Base-by-base conservation (phyloP, 2,329 filamentous ascomycete genomes). In the Stenocarpella maydis region DNA sequence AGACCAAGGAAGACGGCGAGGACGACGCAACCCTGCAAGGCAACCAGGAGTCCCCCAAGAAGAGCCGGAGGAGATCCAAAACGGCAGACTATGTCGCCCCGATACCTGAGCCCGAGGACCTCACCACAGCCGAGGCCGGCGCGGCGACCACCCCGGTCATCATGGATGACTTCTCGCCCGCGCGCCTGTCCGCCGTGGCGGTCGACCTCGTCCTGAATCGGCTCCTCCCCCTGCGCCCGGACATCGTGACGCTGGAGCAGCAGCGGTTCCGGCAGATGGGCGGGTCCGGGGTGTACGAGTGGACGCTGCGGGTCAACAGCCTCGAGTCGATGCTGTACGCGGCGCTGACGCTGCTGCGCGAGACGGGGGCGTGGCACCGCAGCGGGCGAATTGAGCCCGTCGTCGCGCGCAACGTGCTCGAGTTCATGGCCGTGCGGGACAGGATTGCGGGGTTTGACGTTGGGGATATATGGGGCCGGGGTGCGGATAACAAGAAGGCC, bases 271-370 rank as follows among this genome's bases (percentile, higher is more conserved):
- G 93, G 3, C 90, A 88, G 2, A 86, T 84, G n/a, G 87, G 91
- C 10, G 85, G 82, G 0, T 81, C 87, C 0, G 86, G 89, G 0
- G 89, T 97, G 1, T 87, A 90, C 70, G 92, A 97, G 79, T 97
- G 93, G 93, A 95, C 93, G 3, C 77, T 96, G 49, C 85, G 92
- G 1, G 93, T 97, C 10, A 95, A 95, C 73, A 90, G 92, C 75
- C 86, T 97, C 26, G 93, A 97, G 78, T 88, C 89, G 4, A 96
- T 96, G 89, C 80, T 97, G 0, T 92, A 94, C 82, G 91, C 91
- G 10, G 85, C 90, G 15, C 78, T 95, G 45, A 83, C 85, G 63
- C 87, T 90, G 0, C 75, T 93, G 58, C 79, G 80, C 54, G 77
- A 80, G 21, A 78, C 85, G 60, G 80, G 80, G 1, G 69, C 77